phyloP scores from a whole-genome alignment of 1,284 basidiomycete species.

The Ceratobasidium sp. region DNA sequence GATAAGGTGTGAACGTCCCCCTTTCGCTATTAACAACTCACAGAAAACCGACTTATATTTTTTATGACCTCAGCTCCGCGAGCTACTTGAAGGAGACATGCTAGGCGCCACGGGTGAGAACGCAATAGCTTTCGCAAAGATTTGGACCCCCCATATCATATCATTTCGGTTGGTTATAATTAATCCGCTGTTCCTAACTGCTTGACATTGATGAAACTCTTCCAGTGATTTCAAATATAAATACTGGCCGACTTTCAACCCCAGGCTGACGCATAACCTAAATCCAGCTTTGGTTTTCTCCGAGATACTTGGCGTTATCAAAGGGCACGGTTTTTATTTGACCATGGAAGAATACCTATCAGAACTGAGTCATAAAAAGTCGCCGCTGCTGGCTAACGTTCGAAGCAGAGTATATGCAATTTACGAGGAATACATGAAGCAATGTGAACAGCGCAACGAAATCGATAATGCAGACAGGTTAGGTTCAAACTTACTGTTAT shows the following conservation, averaged over 20 bases:
- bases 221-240: slow-evolving; percentile 59
- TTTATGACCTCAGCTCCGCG: slow-evolving; percentile 41
- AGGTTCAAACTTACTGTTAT: slow-evolving; percentile 34
- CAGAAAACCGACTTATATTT: not conserved
- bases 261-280: slow-evolving; percentile 60
- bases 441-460: slow-evolving; percentile 54
- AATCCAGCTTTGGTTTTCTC: slow-evolving; percentile 68
- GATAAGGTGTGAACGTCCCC: slow-evolving; percentile 58
- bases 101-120: slow-evolving; percentile 37
- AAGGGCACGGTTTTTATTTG: slow-evolving; percentile 64
- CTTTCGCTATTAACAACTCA: not conserved
- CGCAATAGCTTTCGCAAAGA: not conserved
- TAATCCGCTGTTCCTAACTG: slow-evolving; percentile 43
- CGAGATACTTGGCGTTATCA: slow-evolving; percentile 74
- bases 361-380: slow-evolving; percentile 58
- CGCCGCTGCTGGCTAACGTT: slow-evolving; percentile 57
- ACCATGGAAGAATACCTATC: slow-evolving; percentile 52
- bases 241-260: slow-evolving; percentile 71
- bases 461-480: slow-evolving; percentile 69
- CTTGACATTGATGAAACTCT: slow-evolving; percentile 46
- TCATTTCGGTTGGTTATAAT: slow-evolving; percentile 45
- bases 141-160: not conserved
- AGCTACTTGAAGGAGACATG: slow-evolving; percentile 51
- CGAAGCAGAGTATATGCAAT: slow-evolving; percentile 60
- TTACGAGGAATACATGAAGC: slow-evolving; percentile 63